phyloP scores from a whole-genome alignment of 805 yeast species.

The Candida quercuum region DNA sequence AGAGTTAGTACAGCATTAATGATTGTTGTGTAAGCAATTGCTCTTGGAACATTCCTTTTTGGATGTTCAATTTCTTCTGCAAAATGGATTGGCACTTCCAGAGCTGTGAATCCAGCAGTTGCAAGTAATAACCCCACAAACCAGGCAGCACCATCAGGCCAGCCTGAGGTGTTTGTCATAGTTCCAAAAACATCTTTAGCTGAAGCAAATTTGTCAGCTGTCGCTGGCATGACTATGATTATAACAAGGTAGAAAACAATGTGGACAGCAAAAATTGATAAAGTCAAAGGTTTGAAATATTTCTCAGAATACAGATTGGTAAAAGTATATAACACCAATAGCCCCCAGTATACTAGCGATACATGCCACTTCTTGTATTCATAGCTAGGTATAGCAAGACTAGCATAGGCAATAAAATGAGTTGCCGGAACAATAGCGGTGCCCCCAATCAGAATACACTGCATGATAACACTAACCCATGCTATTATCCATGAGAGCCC shows the following conservation, averaged over 20 bases:
- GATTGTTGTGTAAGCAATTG: too few species aligned
- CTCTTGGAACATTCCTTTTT: too few species aligned
- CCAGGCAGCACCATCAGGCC: constrained; percentile 22
- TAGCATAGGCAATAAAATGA: constrained; percentile 17
- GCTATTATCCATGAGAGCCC: constrained; percentile 28
- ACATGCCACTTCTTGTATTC: constrained; percentile 17
- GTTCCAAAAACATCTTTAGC: constrained; percentile 23
- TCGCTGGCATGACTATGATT: constrained; percentile 17
- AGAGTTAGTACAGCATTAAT: too few species aligned
- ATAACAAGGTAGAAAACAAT: constrained; percentile 16
- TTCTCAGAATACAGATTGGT: constrained; percentile 20
- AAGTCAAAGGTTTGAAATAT: constrained; percentile 20
- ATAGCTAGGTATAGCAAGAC: constrained; percentile 14
- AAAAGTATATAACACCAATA: constrained; percentile 18
- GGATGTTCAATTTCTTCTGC: constrained; percentile 33
- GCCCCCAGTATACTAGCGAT: constrained; percentile 19
- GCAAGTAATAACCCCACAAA: constrained; percentile 23
- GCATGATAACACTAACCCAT: constrained; percentile 24
- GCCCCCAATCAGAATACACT: constrained; percentile 21
- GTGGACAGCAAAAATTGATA: constrained; percentile 15
- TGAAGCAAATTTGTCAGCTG: constrained; percentile 19
- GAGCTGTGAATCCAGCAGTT: constrained; percentile 26
- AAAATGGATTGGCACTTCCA: constrained; percentile 31
- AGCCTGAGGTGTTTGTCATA: constrained; percentile 21
- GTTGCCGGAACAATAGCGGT: constrained; percentile 23